A percentile compares a stretch with the other conserved stretches of the same genome.
Conservation (phyloP, 768 basidiomycete species). For the Mycena galopus region DNA sequence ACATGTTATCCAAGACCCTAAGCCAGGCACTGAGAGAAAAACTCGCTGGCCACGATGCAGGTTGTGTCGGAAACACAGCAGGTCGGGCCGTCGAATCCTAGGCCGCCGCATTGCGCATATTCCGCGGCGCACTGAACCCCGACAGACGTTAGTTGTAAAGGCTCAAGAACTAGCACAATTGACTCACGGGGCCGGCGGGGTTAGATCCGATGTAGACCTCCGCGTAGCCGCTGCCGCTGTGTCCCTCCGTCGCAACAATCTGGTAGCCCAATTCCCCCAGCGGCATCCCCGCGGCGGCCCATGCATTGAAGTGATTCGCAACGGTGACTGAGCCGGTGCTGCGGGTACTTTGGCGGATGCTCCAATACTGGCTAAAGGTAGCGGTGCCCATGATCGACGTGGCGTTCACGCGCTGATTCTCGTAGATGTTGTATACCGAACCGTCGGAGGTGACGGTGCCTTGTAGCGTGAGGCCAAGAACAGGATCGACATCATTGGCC, state of each 20-base stretch:
- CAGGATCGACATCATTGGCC: slow-evolving; percentile 55
- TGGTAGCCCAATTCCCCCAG: slow-evolving; percentile 59
- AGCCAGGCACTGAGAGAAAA: slow-evolving; percentile 14
- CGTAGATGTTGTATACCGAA: slow-evolving; percentile 57
- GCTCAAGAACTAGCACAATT: background rate
- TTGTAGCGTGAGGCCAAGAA: slow-evolving; percentile 45
- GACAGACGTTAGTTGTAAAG: background rate
- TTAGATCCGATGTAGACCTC: background rate
- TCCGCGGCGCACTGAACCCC: slow-evolving; percentile 17
- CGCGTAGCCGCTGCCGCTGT: slow-evolving; percentile 52
- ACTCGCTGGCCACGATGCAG: background rate
- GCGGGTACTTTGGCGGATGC: slow-evolving; percentile 54
- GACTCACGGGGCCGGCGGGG: slow-evolving; percentile 12
- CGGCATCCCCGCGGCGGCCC: slow-evolving; percentile 53
- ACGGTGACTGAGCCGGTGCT: slow-evolving; percentile 52
- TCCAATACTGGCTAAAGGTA: slow-evolving; percentile 64
- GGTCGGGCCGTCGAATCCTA: slow-evolving; percentile 11
- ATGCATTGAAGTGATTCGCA: slow-evolving; percentile 59
- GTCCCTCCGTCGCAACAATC: slow-evolving; percentile 62
- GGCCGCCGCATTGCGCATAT: slow-evolving; percentile 21
- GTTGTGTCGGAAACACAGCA: slow-evolving; percentile 20
- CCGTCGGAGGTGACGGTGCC: slow-evolving; percentile 59
- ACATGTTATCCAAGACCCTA: slow-evolving; percentile 3
- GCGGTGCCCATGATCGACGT: slow-evolving; percentile 58
- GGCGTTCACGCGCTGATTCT: slow-evolving; percentile 51